phyloP scores from a whole-genome alignment of 2,329 filamentous ascomycete species.

The Hypoxylon sp. region DNA sequence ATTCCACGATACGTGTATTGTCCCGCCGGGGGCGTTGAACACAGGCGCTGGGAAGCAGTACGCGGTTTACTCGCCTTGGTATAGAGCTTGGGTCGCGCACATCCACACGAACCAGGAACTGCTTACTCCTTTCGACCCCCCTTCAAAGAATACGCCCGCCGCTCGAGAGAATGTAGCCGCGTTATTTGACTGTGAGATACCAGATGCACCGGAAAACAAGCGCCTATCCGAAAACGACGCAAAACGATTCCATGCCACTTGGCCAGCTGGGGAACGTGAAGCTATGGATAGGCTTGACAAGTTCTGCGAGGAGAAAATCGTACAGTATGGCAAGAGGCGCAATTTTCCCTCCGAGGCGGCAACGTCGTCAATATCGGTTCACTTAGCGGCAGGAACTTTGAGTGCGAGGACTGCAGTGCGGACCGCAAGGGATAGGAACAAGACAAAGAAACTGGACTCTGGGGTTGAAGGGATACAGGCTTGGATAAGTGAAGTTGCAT shows the following conservation, averaged over 20 bases:
- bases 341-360: slow-evolving; percentile 74
- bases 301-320: slow-evolving; percentile 76
- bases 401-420: slow-evolving; percentile 77
- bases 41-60: slow-evolving; percentile 83
- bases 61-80: slow-evolving; percentile 89
- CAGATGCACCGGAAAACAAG: slow-evolving; percentile 75
- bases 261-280: slow-evolving; percentile 83
- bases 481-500: slow-evolving; percentile 88
- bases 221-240: slow-evolving; percentile 70
- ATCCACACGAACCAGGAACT: slow-evolving; percentile 78
- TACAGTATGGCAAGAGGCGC: slow-evolving; percentile 73
- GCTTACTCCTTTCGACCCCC: slow-evolving; percentile 72
- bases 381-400: slow-evolving; percentile 76
- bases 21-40: slow-evolving; percentile 77
- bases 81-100: slow-evolving; percentile 79
- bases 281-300: slow-evolving; percentile 73
- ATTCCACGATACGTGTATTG: slow-evolving; percentile 85
- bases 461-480: slow-evolving; percentile 75
- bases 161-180: slow-evolving; percentile 56
- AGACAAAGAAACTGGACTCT: slow-evolving; percentile 74
- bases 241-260: slow-evolving; percentile 70
- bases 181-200: slow-evolving; percentile 72
- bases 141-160: slow-evolving; percentile 66
- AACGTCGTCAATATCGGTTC: slow-evolving; percentile 80
- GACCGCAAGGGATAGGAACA: slow-evolving; percentile 66